These are phyloP conservation scores for Mortierella alpina DNA, from an alignment of 192 early-diverging fungal species.

Conservation along the genomic window DNA sequence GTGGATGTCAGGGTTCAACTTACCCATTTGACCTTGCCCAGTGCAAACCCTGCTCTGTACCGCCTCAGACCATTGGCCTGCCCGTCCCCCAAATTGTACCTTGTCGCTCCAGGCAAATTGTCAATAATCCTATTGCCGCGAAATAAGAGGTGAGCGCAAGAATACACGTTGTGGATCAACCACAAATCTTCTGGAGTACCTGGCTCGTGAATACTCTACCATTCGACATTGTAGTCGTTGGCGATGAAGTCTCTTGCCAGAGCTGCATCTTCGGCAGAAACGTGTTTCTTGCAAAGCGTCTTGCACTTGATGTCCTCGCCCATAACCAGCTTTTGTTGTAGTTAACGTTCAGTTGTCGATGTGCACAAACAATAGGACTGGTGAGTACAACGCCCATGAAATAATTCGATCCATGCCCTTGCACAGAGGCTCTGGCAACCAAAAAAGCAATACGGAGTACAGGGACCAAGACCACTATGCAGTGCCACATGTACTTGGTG, in stretches of 20 bases:
- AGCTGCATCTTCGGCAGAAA: constrained; percentile 55
- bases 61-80: constrained; percentile 38
- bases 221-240: constrained; percentile 74
- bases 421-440: too few species aligned
- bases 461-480: too few species aligned
- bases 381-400: too few species aligned
- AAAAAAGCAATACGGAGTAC: too few species aligned
- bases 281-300: constrained; percentile 63
- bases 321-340: constrained; percentile 46
- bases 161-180: not conserved
- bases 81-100: constrained; percentile 45
- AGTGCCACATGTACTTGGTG: not conserved
- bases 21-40: constrained; percentile 64
- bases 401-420: too few species aligned
- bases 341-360: too few species aligned
- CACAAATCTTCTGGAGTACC: not conserved
- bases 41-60: constrained; percentile 70
- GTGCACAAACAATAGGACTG: too few species aligned
- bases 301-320: constrained; percentile 60
- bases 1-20: not conserved
- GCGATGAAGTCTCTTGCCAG: constrained; percentile 62
- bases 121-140: constrained; percentile 63
- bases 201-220: constrained; percentile 25
- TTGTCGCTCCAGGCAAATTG: constrained; percentile 73
- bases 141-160: not conserved